Conservation (phyloP, 768 basidiomycete genomes). For the Tylopilus rubrobrunneus region DNA sequence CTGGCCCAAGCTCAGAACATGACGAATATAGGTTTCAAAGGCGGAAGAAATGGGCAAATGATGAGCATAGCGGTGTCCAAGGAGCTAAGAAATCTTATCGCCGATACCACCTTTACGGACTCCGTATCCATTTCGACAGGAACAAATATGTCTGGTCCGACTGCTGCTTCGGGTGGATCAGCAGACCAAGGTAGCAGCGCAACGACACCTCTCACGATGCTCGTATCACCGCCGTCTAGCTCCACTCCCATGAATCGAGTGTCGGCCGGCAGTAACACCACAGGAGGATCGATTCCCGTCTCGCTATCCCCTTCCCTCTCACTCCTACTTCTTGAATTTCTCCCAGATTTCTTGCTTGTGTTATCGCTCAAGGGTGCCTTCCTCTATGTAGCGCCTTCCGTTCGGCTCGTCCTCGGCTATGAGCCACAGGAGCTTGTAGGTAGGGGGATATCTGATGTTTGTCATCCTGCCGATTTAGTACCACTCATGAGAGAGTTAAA, state of each 20-base stretch:
- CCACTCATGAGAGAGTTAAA: constrained; percentile 91
- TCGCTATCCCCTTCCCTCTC: constrained; percentile 37
- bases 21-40: constrained; percentile 20
- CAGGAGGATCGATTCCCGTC: constrained; percentile 37
- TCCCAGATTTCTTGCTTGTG: constrained; percentile 84
- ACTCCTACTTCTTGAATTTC: constrained; percentile 52
- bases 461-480: constrained; percentile 87
- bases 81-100: constrained; percentile 47
- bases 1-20: constrained; percentile 15
- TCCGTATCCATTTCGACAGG: constrained; percentile 44
- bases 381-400: constrained; percentile 86
- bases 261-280: constrained; percentile 12
- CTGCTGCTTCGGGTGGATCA: constrained; percentile 9
- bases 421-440: constrained; percentile 81
- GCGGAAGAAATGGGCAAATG: constrained; percentile 24
- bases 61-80: constrained; percentile 44
- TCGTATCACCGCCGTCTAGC: constrained; percentile 14
- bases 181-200: constrained; percentile 6
- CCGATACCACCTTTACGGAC: constrained; percentile 43
- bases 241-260: constrained; percentile 18
- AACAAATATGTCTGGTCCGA: constrained; percentile 34
- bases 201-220: constrained; percentile 18
- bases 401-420: constrained; percentile 79
- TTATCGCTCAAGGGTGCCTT: constrained; percentile 90
- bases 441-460: constrained; percentile 71